phyloP scores from a whole-genome alignment of 257 asterid genomes.

The Fraxinus quadrangulata region DNA sequence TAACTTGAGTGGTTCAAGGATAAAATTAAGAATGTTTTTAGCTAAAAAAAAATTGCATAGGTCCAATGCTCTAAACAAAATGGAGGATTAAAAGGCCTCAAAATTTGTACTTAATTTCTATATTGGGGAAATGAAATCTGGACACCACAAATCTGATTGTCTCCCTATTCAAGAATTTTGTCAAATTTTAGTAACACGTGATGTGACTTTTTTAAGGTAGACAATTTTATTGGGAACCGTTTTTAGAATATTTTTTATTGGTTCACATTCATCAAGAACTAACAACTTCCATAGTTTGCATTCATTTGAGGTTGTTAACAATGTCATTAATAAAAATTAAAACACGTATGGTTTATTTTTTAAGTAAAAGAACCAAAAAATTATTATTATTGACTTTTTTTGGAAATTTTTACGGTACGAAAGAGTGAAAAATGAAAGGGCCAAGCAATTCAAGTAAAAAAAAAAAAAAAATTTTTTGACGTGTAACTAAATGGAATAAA shows the following conservation, averaged over 20 bases:
- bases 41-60: constrained; percentile 21
- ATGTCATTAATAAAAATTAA: too few relatives aligned
- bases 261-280: constrained; percentile 27
- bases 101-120: constrained; percentile 19
- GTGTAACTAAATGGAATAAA: too few relatives aligned
- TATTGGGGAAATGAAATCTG: neutral
- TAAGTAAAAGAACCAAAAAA: too few relatives aligned
- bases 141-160: constrained; percentile 27
- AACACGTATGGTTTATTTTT: too few relatives aligned
- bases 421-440: too few relatives aligned
- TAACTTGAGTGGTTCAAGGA: neutral
- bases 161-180: constrained; percentile 35
- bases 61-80: constrained; percentile 41
- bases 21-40: constrained; percentile 27
- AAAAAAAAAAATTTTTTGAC: too few relatives aligned
- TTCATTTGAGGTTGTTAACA: too few relatives aligned
- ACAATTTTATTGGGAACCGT: constrained; percentile 38
- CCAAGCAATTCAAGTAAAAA: too few relatives aligned
- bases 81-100: constrained; percentile 28
- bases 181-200: constrained; percentile 24
- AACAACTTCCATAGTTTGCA: neutral
- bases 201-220: constrained; percentile 31
- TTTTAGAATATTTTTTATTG: neutral
- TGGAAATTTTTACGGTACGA: too few relatives aligned
- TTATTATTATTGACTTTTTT: too few relatives aligned